These are phyloP conservation scores for Geotrichum carabidarum DNA, from an alignment of 1,139 yeast genomes.

Conservation along the genomic window DNA sequence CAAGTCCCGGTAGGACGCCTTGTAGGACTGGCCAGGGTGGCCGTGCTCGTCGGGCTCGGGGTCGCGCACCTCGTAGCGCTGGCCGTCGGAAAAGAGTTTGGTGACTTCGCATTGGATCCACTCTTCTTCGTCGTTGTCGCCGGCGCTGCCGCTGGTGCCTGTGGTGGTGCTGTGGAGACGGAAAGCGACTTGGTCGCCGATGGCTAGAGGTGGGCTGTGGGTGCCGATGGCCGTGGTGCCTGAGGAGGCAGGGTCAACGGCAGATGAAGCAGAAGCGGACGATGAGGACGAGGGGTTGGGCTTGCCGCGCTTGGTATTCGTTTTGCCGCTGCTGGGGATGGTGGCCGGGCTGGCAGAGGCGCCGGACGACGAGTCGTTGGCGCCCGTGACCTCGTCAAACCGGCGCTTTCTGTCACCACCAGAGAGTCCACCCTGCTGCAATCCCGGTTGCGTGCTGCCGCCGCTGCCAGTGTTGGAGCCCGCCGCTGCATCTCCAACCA, in stretches of 20 bases:
- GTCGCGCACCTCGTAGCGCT: conserved; percentile 74
- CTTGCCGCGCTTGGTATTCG: conserved; percentile 3
- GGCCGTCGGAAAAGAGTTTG: conserved; percentile 69
- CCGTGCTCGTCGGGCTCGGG: conserved; percentile 96
- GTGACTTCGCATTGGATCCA: conserved; percentile 97
- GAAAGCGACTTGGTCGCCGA: conserved; percentile 87
- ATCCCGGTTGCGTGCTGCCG: background rate
- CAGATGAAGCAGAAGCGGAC: background rate
- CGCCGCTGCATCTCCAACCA: conserved; percentile 15
- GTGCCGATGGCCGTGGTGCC: conserved; percentile 4
- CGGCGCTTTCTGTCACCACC: background rate
- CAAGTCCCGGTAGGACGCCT: conserved; percentile 75
- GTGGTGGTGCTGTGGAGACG: conserved; percentile 42
- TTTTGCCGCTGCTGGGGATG: background rate
- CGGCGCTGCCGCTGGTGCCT: conserved; percentile 29
- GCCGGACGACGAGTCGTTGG: background rate
- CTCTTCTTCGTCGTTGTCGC: conserved; percentile 69
- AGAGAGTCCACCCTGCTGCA: too few relatives aligned
- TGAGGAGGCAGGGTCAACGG: background rate
- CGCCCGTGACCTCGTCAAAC: background rate
- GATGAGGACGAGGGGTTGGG: background rate
- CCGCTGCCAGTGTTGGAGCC: background rate
- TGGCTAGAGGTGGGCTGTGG: conserved; percentile 21
- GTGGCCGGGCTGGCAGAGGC: background rate
- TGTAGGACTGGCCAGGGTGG: conserved; percentile 82